Evolutionary conservation across 768 basidiomycete species (phyloP).

Genomic region (Pleurotus ostreatus): DNA sequence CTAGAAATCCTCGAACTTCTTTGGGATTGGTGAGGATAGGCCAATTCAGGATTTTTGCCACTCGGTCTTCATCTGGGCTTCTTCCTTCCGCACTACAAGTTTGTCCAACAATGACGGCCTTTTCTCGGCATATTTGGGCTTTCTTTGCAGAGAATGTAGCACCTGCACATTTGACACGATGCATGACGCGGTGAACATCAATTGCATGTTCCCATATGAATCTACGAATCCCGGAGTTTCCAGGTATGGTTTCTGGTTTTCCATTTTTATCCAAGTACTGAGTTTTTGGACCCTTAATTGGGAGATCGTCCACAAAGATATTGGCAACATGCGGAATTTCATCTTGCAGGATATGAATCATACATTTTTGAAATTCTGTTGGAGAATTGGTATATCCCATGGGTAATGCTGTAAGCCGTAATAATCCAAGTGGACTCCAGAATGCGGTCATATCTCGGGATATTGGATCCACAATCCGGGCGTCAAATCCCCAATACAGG

Average conservation of each 20-base stretch:
- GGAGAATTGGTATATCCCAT: slow-evolving; percentile 18
- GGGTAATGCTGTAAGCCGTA: slow-evolving; percentile 15
- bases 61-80: slow-evolving; percentile 19
- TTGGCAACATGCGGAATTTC: slow-evolving; percentile 24
- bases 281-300: slow-evolving; percentile 20
- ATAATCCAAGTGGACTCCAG: slow-evolving; percentile 12
- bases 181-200: slow-evolving; percentile 23
- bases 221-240: slow-evolving; percentile 16
- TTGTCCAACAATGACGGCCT: slow-evolving; percentile 26
- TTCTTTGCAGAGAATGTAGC: slow-evolving; percentile 27
- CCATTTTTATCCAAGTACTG: slow-evolving; percentile 18
- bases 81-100: slow-evolving; percentile 25
- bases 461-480: slow-evolving; percentile 15
- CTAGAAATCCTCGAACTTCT: slow-evolving; percentile 20
- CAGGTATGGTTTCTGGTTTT: slow-evolving; percentile 7
- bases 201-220: slow-evolving; percentile 34
- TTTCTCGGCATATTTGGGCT: slow-evolving; percentile 17
- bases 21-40: slow-evolving; percentile 7
- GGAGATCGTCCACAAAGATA: slow-evolving; percentile 27
- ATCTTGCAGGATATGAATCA: slow-evolving; percentile 22
- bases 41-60: slow-evolving; percentile 22
- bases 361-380: slow-evolving; percentile 16
- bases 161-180: slow-evolving; percentile 20
- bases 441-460: slow-evolving; percentile 31
- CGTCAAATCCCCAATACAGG: slow-evolving; percentile 30